Conservation (phyloP, 2,329 filamentous ascomycete species). For the Penicillium digitatum region DNA sequence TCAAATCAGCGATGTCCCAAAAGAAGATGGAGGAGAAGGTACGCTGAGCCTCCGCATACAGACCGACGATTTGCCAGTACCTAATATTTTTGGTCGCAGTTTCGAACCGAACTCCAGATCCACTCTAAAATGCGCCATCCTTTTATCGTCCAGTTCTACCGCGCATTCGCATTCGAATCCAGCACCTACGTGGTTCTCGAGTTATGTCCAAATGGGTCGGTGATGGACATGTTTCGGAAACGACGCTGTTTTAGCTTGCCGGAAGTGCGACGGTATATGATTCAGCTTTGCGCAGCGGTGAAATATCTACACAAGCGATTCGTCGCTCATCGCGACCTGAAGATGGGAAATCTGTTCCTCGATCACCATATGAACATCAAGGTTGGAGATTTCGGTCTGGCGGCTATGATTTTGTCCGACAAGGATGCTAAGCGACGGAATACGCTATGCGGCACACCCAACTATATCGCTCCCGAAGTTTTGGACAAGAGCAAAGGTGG, state of each 20-base stretch:
- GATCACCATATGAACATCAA: conserved; percentile 96
- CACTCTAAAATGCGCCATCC: conserved; percentile 96
- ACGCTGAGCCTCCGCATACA: not conserved
- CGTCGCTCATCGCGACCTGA: conserved; percentile 93
- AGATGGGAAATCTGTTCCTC: conserved; percentile 97
- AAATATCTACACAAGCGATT: conserved; percentile 96
- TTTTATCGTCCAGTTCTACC: conserved; percentile 92
- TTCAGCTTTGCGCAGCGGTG: conserved; percentile 93
- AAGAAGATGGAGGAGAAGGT: conserved; percentile 53
- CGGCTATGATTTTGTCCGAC: conserved; percentile 84
- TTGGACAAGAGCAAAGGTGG: conserved; percentile 89
- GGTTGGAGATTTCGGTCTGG: conserved; percentile 93
- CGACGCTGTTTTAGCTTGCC: conserved; percentile 86
- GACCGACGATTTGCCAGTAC: not conserved
- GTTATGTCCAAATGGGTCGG: conserved; percentile 87
- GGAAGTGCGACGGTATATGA: conserved; percentile 86
- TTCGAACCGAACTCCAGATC: conserved; percentile 84
- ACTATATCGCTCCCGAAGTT: conserved; percentile 97
- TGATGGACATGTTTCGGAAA: conserved; percentile 97
- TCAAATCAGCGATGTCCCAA: conserved; percentile 48
- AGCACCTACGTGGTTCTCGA: conserved; percentile 94
- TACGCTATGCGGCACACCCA: conserved; percentile 93
- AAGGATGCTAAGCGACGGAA: conserved; percentile 83
- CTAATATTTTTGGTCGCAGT: conserved; percentile 43
- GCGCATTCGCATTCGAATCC: conserved; percentile 83